A percentile compares a stretch with the other conserved stretches of the same genome.
Evolutionary conservation across 768 basidiomycete species (phyloP).

Genomic region (Pulveroboletus sp.): DNA sequence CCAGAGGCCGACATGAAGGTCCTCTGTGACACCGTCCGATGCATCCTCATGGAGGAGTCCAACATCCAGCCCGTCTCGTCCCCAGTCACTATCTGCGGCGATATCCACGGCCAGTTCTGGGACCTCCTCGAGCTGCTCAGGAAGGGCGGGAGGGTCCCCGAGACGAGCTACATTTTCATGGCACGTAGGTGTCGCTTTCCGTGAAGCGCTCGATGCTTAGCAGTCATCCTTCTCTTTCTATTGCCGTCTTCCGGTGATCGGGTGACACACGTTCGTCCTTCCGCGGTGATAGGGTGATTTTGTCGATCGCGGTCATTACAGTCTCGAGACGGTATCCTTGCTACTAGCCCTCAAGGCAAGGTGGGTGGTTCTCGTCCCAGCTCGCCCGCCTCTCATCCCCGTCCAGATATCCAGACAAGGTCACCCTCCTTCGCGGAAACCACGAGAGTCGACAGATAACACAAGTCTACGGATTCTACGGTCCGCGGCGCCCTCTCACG

Average conservation of each 20-base stretch:
- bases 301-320: conserved; percentile 95
- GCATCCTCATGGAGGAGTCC: conserved; percentile 90
- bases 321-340: conserved; percentile 89
- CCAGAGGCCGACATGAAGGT: conserved; percentile 90
- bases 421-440: conserved; percentile 89
- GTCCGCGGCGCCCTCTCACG: conserved; percentile 36
- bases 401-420: conserved; percentile 83
- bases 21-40: conserved; percentile 85
- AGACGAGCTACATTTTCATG: conserved; percentile 95
- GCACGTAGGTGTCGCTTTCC: conserved; percentile 54
- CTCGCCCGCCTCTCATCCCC: conserved; percentile 5
- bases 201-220: conserved; percentile 24
- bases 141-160: conserved; percentile 81
- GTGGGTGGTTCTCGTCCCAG: conserved; percentile 35
- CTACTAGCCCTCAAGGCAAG: conserved; percentile 86
- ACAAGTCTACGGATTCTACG: conserved; percentile 98
- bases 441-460: conserved; percentile 98
- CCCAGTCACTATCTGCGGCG: conserved; percentile 93
- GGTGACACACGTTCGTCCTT: not conserved
- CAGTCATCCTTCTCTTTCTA: conserved; percentile 8
- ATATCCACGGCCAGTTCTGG: conserved; percentile 98
- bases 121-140: conserved; percentile 87
- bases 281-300: conserved; percentile 75
- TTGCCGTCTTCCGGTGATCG: not conserved
- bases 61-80: conserved; percentile 96